Evolutionary conservation across 805 yeast species (phyloP).

Genomic region (Torulaspora quercuum): DNA sequence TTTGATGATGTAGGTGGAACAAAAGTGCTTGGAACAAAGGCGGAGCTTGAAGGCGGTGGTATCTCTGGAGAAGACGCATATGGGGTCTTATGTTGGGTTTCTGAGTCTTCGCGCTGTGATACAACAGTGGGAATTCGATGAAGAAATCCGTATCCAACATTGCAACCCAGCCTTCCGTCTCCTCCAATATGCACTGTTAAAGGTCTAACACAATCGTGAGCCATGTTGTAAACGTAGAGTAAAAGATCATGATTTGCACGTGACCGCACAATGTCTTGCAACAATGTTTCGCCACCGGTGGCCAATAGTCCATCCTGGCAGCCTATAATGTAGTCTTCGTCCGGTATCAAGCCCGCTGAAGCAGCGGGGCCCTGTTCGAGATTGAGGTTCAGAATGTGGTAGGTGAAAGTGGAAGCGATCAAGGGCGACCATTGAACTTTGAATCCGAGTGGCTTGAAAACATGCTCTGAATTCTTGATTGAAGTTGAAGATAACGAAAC

Average conservation of each 20-base stretch:
- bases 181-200: constrained; percentile 84
- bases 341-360: constrained; percentile 75
- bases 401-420: constrained; percentile 72
- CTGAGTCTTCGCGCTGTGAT: not conserved
- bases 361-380: constrained; percentile 75
- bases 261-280: constrained; percentile 63
- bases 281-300: constrained; percentile 80
- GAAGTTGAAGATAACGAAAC: constrained; percentile 23
- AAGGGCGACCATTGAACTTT: constrained; percentile 76
- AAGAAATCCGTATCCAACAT: constrained; percentile 87
- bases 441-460: constrained; percentile 56
- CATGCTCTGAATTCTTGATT: constrained; percentile 23
- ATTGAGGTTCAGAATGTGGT: constrained; percentile 77
- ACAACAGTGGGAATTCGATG: constrained; percentile 70
- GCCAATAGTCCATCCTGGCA: constrained; percentile 81
- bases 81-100: constrained; percentile 1
- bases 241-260: constrained; percentile 46
- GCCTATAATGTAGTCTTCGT: constrained; percentile 84
- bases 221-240: constrained; percentile 81
- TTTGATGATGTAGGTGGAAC: constrained; percentile 6
- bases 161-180: constrained; percentile 83
- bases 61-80: constrained; percentile 3
- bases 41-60: constrained; percentile 16
- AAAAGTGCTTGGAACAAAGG: constrained; percentile 22
- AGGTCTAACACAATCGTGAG: constrained; percentile 80